Percentiles rank a stretch among this genome's conserved stretches.
phyloP scores from a whole-genome alignment of 2,329 filamentous ascomycete genomes.

The Fusarium drepaniforme region DNA sequence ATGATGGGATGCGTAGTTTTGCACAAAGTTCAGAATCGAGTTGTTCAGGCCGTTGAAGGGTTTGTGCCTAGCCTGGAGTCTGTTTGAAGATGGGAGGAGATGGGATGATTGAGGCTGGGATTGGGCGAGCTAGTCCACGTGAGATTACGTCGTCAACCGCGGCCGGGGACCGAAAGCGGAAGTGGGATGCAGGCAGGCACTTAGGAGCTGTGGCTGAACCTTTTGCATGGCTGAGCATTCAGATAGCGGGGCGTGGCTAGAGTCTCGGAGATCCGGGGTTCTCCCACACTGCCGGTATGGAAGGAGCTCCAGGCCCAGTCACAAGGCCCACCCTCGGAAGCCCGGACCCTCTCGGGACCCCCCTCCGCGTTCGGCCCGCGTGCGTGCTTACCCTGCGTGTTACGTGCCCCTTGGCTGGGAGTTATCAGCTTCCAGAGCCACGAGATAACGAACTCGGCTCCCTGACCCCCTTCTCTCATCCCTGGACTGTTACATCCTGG shows the following conservation, averaged over 20 bases:
- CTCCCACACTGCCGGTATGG: slow-evolving; percentile 2
- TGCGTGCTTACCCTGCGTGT: slow-evolving; percentile 4
- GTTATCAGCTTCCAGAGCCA: slow-evolving; percentile 21
- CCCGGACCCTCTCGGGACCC: slow-evolving; percentile 9
- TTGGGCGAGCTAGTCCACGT: slow-evolving; percentile 34
- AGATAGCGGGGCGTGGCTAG: background rate
- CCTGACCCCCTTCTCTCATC: slow-evolving; percentile 15
- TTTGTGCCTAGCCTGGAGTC: background rate
- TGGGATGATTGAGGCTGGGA: slow-evolving; percentile 35
- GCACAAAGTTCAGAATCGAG: background rate
- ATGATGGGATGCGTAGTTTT: background rate
- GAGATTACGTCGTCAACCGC: slow-evolving; percentile 42
- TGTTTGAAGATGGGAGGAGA: slow-evolving; percentile 17
- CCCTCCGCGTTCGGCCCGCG: slow-evolving; percentile 33
- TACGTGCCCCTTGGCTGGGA: background rate
- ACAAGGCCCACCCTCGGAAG: slow-evolving; percentile 32
- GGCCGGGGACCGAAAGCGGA: slow-evolving; percentile 1
- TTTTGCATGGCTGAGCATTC: slow-evolving; percentile 1
- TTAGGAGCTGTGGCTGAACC: background rate
- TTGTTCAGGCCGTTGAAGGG: background rate
- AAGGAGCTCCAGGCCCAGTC: slow-evolving; percentile 16
- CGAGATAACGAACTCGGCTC: slow-evolving; percentile 25
- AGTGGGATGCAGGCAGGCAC: background rate
- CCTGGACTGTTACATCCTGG: slow-evolving; percentile 12
- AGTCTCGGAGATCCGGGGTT: slow-evolving; percentile 9